phyloP scores from a whole-genome alignment of 2,329 filamentous ascomycete species.

The Penicillium sp. region DNA sequence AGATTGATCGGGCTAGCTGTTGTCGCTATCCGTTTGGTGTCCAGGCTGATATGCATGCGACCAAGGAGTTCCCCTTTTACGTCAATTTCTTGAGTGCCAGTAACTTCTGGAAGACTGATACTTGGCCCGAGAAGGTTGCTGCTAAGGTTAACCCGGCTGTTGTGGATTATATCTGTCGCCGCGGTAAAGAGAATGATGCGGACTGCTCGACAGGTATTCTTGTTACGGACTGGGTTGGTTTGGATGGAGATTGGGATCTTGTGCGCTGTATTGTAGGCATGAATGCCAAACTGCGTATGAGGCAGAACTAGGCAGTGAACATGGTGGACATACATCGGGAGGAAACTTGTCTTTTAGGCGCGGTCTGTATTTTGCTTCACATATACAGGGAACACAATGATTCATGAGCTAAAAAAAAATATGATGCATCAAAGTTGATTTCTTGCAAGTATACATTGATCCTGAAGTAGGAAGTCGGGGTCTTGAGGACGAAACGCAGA shows the following conservation, averaged over 20 bases:
- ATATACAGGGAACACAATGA: background rate
- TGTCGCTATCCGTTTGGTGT: constrained; percentile 46
- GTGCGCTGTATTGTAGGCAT: constrained; percentile 83
- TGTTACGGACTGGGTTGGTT: constrained; percentile 90
- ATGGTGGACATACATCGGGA: background rate
- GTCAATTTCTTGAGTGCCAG: constrained; percentile 88
- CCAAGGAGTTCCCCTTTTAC: constrained; percentile 64
- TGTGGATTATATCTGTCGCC: constrained; percentile 57
- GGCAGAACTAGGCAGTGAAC: constrained; percentile 19
- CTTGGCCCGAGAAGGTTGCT: constrained; percentile 92
- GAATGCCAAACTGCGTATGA: constrained; percentile 65
- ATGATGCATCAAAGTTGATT: constrained; percentile 11
- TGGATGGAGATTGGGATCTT: constrained; percentile 85
- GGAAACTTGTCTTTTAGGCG: background rate
- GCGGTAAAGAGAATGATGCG: constrained; percentile 55
- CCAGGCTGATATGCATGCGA: constrained; percentile 41
- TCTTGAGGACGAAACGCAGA: constrained; percentile 24
- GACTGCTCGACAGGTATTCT: constrained; percentile 82
- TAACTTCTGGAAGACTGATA: constrained; percentile 89
- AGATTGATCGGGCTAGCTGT: constrained; percentile 68
- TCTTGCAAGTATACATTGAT: constrained; percentile 24
- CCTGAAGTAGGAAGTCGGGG: constrained; percentile 15
- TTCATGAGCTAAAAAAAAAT: background rate
- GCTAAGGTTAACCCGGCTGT: constrained; percentile 78
- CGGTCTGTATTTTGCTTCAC: background rate